A percentile compares a stretch with the other conserved stretches of the same genome.
These are phyloP conservation scores for Saprolegnia diclina DNA, from an alignment of 352 stramenopile genomes.

Conservation along the genomic window DNA sequence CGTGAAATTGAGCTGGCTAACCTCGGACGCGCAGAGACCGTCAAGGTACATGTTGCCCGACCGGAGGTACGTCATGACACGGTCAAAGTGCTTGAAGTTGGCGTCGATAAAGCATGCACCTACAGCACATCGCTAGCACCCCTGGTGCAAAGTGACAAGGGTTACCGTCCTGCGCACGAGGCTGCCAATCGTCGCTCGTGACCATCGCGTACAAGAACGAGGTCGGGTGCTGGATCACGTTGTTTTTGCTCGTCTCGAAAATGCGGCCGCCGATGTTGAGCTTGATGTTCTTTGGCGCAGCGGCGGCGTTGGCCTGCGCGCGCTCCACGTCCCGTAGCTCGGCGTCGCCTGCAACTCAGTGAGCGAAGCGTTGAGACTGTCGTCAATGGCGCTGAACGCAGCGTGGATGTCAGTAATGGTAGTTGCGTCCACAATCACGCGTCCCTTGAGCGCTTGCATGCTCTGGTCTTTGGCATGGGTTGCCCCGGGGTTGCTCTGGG, in stretches of 20 bases:
- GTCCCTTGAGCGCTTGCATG: no score
- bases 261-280: constrained; percentile 7
- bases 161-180: background rate
- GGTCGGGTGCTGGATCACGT: constrained; percentile 7
- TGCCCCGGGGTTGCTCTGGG: no score
- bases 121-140: constrained; percentile 6
- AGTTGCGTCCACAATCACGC: no score
- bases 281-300: background rate
- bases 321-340: no score
- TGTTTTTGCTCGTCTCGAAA: constrained; percentile 18
- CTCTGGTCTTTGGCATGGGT: no score
- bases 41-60: constrained; percentile 6
- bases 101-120: constrained; percentile 22
- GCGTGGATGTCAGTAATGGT: no score
- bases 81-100: constrained; percentile 14
- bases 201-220: constrained; percentile 22
- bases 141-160: no score
- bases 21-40: background rate
- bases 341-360: no score
- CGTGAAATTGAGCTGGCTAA: constrained; percentile 2
- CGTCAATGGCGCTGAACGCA: no score
- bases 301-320: no score
- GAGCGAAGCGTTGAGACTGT: no score
- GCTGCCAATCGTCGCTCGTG: background rate
- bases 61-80: constrained; percentile 23